These are phyloP conservation scores for Pythium folliculosum DNA, from an alignment of 352 stramenopile species.

Conservation along the genomic window DNA sequence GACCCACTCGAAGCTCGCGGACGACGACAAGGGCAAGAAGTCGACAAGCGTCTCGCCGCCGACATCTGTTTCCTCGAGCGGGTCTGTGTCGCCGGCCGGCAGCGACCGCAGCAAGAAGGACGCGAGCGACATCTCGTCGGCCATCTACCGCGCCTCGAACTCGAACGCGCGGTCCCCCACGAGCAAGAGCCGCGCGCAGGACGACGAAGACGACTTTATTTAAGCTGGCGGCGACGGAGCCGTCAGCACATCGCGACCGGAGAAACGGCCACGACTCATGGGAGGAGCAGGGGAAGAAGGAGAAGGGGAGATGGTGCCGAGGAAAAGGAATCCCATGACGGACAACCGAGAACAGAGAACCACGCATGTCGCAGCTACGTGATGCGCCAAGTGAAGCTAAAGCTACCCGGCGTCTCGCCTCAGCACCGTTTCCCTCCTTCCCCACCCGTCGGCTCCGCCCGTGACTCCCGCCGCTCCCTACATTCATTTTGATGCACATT, in stretches of 20 bases:
- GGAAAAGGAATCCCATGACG: background rate
- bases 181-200: constrained; percentile 23
- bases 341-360: background rate
- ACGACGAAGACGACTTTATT: constrained; percentile 78
- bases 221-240: constrained; percentile 28
- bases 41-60: constrained; percentile 30
- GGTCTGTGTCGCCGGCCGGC: constrained; percentile 22
- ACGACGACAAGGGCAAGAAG: constrained; percentile 29
- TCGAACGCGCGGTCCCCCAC: constrained; percentile 29
- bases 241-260: background rate
- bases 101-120: constrained; percentile 23
- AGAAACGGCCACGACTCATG: background rate
- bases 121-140: constrained; percentile 35
- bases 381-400: no score
- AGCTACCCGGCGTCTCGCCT: no score
- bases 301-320: background rate
- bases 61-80: constrained; percentile 30
- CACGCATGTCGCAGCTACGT: background rate
- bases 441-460: background rate
- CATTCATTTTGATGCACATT: background rate
- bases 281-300: background rate
- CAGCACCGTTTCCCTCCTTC: background rate
- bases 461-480: background rate
- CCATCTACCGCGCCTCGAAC: constrained; percentile 43
- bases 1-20: constrained; percentile 31